A percentile compares a stretch with the other conserved stretches of the same genome.
phyloP scores from a whole-genome alignment of 305 asterid species.

The Petunia hybrid region DNA sequence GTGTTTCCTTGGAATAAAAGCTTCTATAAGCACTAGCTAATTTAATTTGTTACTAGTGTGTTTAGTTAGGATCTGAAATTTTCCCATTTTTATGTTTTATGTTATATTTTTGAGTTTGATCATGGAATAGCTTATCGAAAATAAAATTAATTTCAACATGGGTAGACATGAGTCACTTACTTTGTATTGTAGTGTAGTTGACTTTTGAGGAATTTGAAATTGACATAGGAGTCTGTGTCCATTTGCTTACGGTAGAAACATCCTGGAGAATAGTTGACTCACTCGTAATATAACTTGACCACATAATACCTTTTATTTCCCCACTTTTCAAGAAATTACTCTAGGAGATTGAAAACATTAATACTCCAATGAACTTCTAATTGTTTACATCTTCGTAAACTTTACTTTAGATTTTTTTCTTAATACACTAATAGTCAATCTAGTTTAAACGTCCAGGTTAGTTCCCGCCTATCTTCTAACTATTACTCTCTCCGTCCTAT shows the following conservation, averaged over 20 bases:
- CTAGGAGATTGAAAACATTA: constrained; percentile 14
- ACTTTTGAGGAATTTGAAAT: constrained; percentile 39
- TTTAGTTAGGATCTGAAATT: background rate
- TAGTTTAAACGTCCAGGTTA: too few species aligned
- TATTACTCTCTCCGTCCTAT: too few species aligned
- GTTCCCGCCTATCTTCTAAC: too few species aligned
- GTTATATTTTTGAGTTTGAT: background rate
- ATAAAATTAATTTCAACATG: background rate
- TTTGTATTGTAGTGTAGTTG: constrained; percentile 50
- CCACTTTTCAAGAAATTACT: constrained; percentile 1
- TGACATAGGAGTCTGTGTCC: constrained; percentile 28
- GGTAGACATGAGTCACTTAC: constrained; percentile 28
- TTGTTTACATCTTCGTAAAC: too few species aligned
- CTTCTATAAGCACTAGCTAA: background rate
- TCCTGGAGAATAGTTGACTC: constrained; percentile 31
- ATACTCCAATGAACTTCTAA: too few species aligned
- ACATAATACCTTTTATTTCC: background rate
- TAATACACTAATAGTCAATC: too few species aligned
- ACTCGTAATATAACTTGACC: background rate
- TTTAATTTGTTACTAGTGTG: background rate
- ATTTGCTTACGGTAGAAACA: constrained; percentile 50
- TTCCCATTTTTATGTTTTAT: background rate
- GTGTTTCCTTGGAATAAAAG: background rate
- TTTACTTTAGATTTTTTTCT: too few species aligned
- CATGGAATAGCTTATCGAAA: background rate